These are phyloP conservation scores for Knoxia roxburghii DNA, from an alignment of 257 asterid genomes.

Conservation along the genomic window DNA sequence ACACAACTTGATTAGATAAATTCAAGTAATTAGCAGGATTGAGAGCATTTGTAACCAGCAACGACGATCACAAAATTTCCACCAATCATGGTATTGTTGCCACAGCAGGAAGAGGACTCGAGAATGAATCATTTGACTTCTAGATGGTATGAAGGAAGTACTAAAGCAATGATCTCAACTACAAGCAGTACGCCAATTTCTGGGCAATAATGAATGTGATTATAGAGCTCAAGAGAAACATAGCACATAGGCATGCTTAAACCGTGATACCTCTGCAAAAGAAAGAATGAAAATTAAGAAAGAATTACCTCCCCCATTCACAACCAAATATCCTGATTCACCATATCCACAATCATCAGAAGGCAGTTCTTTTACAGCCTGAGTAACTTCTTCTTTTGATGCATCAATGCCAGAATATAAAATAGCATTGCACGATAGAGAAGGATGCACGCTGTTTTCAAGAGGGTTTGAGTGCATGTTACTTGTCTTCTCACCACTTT, in stretches of 20 bases:
- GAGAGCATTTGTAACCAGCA: neutral
- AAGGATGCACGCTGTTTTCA: conserved; percentile 78
- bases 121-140: neutral
- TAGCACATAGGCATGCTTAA: neutral
- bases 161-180: neutral
- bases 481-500: conserved; percentile 92
- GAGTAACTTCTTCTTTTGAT: conserved; percentile 94
- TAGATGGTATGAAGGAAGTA: neutral
- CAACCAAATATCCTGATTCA: conserved; percentile 67
- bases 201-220: too few relatives aligned
- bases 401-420: conserved; percentile 73
- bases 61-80: neutral
- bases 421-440: conserved; percentile 96
- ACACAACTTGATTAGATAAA: neutral
- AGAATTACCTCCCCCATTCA: conserved; percentile 59
- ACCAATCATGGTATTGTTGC: neutral
- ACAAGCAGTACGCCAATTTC: neutral
- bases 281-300: neutral
- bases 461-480: conserved; percentile 45
- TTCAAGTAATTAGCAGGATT: neutral
- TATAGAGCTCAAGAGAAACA: neutral
- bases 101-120: neutral
- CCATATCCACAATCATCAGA: conserved; percentile 76
- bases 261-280: neutral
- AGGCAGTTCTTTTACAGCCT: conserved; percentile 54